Evolutionary conservation across 139 green algal genomes (phyloP).

Genomic region (Chlorella vulgaris): DNA sequence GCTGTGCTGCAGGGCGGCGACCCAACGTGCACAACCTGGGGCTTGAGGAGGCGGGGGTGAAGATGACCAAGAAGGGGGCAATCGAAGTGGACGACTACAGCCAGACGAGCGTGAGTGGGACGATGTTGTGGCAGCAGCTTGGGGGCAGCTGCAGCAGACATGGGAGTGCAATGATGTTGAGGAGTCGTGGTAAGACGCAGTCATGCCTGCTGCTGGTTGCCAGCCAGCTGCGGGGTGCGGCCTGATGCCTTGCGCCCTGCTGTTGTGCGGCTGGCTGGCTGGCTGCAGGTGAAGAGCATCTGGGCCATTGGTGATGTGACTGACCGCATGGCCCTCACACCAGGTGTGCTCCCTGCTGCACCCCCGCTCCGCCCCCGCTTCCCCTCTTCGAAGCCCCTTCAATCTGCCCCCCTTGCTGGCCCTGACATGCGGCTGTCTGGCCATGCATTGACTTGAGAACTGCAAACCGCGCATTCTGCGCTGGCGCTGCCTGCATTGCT

Average conservation of each 20-base stretch:
- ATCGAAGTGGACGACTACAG: slow-evolving; percentile 90
- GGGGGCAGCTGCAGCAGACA: background rate
- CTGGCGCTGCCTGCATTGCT: too few relatives aligned
- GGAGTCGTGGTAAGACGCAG: too few relatives aligned
- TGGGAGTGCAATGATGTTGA: background rate
- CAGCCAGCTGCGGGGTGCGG: too few relatives aligned
- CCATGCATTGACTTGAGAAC: too few relatives aligned
- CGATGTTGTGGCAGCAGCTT: background rate
- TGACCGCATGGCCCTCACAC: slow-evolving; percentile 89
- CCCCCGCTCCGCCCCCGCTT: background rate
- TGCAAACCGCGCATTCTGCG: too few relatives aligned
- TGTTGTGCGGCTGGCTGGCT: background rate
- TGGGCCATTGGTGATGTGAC: slow-evolving; percentile 97
- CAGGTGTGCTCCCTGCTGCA: slow-evolving; percentile 11
- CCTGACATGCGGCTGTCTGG: too few relatives aligned
- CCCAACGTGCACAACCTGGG: slow-evolving; percentile 46
- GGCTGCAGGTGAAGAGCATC: slow-evolving; percentile 72
- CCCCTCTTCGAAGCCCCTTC: too few relatives aligned
- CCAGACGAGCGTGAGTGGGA: slow-evolving; percentile 66
- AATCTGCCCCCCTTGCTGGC: too few relatives aligned
- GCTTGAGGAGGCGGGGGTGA: slow-evolving; percentile 65
- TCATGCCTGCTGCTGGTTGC: too few relatives aligned
- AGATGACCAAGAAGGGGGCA: slow-evolving; percentile 62
- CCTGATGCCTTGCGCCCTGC: background rate
- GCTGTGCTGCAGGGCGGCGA: slow-evolving; percentile 3